Conservation (phyloP, 371 early-diverging fungal species). For the Mortierella polycephala region DNA sequence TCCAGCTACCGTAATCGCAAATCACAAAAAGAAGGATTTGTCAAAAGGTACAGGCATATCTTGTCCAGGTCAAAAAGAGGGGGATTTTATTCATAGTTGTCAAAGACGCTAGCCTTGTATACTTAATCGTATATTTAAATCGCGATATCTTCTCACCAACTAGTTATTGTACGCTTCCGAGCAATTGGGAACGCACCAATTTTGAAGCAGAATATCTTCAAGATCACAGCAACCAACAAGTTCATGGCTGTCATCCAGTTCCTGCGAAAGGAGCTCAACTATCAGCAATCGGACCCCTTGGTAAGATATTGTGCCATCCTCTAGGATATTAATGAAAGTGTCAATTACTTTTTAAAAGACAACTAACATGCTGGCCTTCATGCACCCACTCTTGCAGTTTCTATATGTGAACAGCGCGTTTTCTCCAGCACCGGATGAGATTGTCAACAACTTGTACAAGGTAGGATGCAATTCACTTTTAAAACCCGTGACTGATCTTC, state of each 20-base stretch:
- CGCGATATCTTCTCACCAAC: not conserved
- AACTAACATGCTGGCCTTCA: not conserved
- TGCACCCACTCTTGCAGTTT: conserved; percentile 65
- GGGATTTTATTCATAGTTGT: too few species aligned
- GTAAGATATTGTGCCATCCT: conserved; percentile 55
- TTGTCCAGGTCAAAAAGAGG: not conserved
- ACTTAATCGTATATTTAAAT: not conserved
- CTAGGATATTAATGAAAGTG: not conserved
- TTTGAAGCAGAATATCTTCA: conserved; percentile 85
- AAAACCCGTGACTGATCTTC: not conserved
- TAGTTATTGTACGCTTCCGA: conserved; percentile 87
- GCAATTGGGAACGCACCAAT: conserved; percentile 95
- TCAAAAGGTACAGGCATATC: conserved; percentile 55
- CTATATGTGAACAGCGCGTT: conserved; percentile 94
- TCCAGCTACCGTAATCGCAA: conserved; percentile 53
- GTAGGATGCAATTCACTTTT: conserved; percentile 53
- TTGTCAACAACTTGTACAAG: conserved; percentile 82
- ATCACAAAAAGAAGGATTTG: conserved; percentile 58
- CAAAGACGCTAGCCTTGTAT: not conserved
- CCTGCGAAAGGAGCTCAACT: conserved; percentile 83
- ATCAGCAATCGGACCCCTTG: conserved; percentile 80
- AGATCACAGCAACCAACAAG: conserved; percentile 82
- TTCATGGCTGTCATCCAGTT: conserved; percentile 89
- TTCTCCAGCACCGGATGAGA: conserved; percentile 94
- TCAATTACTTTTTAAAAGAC: not conserved